Percentiles rank a stretch among this genome's conserved stretches.
Conservation (phyloP, 2,329 filamentous ascomycete genomes). For the Fusarium sp. region DNA sequence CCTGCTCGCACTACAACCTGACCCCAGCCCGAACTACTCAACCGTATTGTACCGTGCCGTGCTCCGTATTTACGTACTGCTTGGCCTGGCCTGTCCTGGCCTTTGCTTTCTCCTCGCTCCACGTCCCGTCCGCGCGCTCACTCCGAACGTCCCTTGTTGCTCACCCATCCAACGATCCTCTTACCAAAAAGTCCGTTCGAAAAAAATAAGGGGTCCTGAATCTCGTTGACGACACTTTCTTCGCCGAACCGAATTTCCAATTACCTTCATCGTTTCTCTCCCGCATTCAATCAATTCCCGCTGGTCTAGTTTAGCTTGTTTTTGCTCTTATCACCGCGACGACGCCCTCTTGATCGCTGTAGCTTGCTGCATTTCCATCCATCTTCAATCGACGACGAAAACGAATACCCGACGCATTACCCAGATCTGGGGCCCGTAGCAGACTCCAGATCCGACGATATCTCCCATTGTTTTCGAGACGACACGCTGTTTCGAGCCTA, state of each 20-base stretch:
- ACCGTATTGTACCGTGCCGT: conserved; percentile 29
- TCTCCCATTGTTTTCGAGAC: conserved; percentile 25
- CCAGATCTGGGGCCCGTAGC: conserved; percentile 37
- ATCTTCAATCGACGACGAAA: conserved; percentile 32
- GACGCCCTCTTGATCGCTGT: conserved; percentile 28
- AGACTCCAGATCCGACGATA: conserved; percentile 39
- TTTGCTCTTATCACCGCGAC: conserved; percentile 30
- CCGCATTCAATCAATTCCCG: conserved; percentile 14
- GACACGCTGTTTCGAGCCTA: conserved; percentile 19
- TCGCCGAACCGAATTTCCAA: conserved; percentile 19
- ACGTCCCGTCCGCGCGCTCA: conserved; percentile 35
- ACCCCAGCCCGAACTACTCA: conserved; percentile 25
- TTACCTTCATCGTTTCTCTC: not conserved
- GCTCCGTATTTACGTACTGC: conserved; percentile 41
- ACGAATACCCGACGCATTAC: conserved; percentile 23
- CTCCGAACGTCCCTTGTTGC: conserved; percentile 40
- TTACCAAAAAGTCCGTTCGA: conserved; percentile 34
- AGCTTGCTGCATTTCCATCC: conserved; percentile 23
- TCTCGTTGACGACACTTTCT: conserved; percentile 32
- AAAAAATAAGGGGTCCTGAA: conserved; percentile 42
- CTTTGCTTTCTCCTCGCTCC: conserved; percentile 35
- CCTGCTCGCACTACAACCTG: conserved; percentile 18
- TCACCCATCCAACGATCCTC: conserved; percentile 41
- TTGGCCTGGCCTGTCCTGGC: conserved; percentile 4
- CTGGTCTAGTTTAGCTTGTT: conserved; percentile 14